A percentile compares a stretch with the other conserved stretches of the same genome.
phyloP scores from a whole-genome alignment of 129 eudicot genomes.

The Flaveria robusta region DNA sequence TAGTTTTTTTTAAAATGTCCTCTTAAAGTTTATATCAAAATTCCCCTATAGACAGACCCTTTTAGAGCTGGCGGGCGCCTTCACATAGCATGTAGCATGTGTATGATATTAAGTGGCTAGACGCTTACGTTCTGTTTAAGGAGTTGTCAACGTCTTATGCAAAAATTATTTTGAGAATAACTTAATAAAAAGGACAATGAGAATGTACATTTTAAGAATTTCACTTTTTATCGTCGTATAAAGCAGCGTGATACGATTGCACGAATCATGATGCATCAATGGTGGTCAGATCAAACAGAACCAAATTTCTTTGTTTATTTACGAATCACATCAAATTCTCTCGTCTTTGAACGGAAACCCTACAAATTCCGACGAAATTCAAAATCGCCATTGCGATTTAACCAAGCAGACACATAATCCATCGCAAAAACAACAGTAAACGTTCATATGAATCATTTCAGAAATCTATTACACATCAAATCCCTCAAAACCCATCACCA shows the following conservation, averaged over 20 bases:
- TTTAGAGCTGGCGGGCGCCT: no score
- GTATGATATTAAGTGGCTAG: no score
- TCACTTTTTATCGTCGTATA: neutral
- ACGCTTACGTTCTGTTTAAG: no score
- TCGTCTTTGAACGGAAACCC: slow-evolving; percentile 26
- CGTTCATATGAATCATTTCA: neutral
- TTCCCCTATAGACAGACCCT: no score
- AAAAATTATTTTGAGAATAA: no score
- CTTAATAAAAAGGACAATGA: no score
- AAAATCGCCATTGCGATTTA: slow-evolving; percentile 18
- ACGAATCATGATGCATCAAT: neutral
- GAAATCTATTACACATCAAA: slow-evolving; percentile 4
- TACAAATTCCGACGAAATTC: slow-evolving; percentile 15
- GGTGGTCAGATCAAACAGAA: neutral
- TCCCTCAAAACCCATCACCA: slow-evolving; percentile 17
- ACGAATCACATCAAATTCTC: slow-evolving; percentile 5
- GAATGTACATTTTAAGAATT: no score
- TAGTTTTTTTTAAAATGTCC: no score
- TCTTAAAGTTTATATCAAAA: no score
- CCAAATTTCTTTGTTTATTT: neutral
- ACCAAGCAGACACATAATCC: neutral
- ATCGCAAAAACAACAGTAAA: neutral
- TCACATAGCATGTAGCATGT: no score
- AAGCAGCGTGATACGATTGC: neutral
- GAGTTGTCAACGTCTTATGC: no score